A percentile compares a stretch with the other conserved stretches of the same genome.
Evolutionary conservation across 768 basidiomycete species (phyloP).

Genomic region (Cystofilobasidium capitatum): DNA sequence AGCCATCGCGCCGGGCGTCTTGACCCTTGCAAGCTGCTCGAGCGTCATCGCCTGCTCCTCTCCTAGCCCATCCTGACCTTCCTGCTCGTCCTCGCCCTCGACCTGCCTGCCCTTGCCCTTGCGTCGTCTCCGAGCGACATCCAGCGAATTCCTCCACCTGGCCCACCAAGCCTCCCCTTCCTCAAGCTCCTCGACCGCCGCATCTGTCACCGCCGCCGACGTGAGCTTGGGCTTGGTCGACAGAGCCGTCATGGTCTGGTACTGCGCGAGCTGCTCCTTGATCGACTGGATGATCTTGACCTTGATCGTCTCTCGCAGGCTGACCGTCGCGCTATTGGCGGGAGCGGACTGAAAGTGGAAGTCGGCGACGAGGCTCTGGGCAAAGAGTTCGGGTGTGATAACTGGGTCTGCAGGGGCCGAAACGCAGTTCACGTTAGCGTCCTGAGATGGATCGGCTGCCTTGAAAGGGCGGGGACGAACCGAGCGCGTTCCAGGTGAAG

Average conservation of each 20-base stretch:
- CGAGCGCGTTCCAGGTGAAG: constrained; percentile 92
- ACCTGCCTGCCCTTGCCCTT: constrained; percentile 30
- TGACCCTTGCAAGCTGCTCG: constrained; percentile 53
- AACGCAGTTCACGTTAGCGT: neutral
- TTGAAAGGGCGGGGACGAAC: constrained; percentile 47
- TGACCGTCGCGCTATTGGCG: constrained; percentile 46
- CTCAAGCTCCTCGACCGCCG: neutral
- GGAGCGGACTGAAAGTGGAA: constrained; percentile 56
- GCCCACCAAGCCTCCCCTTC: constrained; percentile 53
- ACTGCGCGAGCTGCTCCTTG: constrained; percentile 77
- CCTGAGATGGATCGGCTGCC: neutral
- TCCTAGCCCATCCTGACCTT: constrained; percentile 31
- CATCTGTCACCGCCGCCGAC: neutral
- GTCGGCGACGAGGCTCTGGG: constrained; percentile 82
- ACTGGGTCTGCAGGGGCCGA: constrained; percentile 55
- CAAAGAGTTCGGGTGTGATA: constrained; percentile 81
- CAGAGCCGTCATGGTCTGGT: constrained; percentile 46
- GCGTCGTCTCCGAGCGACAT: constrained; percentile 27
- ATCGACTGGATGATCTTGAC: constrained; percentile 48
- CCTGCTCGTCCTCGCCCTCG: constrained; percentile 31
- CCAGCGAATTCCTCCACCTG: constrained; percentile 47
- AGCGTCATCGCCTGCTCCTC: constrained; percentile 41
- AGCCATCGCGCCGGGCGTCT: constrained; percentile 34
- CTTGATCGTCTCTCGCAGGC: too few species aligned
- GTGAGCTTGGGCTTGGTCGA: neutral